Conservation (phyloP, 1,284 basidiomycete genomes). For the Naganishia liquefaciens region DNA sequence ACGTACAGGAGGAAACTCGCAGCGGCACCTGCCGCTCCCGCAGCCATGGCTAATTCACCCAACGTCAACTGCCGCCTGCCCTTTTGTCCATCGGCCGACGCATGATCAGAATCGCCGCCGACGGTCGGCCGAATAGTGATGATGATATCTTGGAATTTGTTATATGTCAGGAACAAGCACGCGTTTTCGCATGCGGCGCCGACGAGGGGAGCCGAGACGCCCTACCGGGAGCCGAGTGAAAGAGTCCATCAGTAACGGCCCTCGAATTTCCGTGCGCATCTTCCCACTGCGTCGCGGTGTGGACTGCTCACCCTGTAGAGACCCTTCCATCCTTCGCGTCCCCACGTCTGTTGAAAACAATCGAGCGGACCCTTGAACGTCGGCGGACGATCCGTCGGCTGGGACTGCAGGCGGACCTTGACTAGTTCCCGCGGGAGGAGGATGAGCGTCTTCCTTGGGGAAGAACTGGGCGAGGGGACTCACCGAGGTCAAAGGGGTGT, state of each 20-base stretch:
- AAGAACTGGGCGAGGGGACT: no score
- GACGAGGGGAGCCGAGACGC: slow-evolving; percentile 80
- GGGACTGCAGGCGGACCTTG: slow-evolving; percentile 79
- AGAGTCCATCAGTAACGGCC: background rate
- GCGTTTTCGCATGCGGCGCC: slow-evolving; percentile 93
- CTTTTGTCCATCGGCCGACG: slow-evolving; percentile 36
- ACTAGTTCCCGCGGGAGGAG: slow-evolving; percentile 40
- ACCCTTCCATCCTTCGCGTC: slow-evolving; percentile 72
- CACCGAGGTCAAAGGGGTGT: slow-evolving; percentile 78
- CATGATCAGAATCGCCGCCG: slow-evolving; percentile 25
- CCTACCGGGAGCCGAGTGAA: slow-evolving; percentile 61
- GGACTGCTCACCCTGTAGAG: slow-evolving; percentile 69
- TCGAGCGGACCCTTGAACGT: slow-evolving; percentile 77
- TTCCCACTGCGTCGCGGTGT: no score
- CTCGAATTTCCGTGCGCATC: no score
- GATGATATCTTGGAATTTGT: slow-evolving; percentile 73
- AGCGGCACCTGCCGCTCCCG: slow-evolving; percentile 75
- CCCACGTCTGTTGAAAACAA: slow-evolving; percentile 75
- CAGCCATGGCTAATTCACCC: slow-evolving; percentile 70
- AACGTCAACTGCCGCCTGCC: slow-evolving; percentile 57
- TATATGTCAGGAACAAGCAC: slow-evolving; percentile 80
- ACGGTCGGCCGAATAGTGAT: slow-evolving; percentile 36
- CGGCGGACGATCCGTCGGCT: slow-evolving; percentile 70
- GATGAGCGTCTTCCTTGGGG: no score
- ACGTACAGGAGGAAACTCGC: slow-evolving; percentile 78